A percentile compares a stretch with the other conserved stretches of the same genome.
These are phyloP conservation scores for Dactylellina cionopaga DNA, from an alignment of 2,329 filamentous ascomycete genomes.

Conservation along the genomic window DNA sequence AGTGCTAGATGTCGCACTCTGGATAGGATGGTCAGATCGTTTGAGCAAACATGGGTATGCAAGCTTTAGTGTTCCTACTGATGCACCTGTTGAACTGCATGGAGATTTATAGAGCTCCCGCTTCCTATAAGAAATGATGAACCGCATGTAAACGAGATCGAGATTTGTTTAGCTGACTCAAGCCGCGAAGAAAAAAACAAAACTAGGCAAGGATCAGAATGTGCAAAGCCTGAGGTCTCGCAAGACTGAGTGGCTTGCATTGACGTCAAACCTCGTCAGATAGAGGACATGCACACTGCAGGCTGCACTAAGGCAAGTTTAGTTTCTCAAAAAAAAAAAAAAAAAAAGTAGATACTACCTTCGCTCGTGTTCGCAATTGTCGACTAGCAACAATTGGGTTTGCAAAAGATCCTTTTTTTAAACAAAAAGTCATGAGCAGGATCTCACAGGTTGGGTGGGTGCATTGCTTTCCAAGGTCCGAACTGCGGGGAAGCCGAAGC, in stretches of 20 bases:
- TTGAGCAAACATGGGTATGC: too few relatives aligned
- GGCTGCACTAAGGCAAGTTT: too few relatives aligned
- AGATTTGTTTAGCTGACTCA: neutral
- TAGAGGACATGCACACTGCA: too few relatives aligned
- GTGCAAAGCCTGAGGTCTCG: neutral
- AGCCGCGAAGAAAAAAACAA: too few relatives aligned
- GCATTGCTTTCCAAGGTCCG: constrained; percentile 1
- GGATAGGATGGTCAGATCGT: too few relatives aligned
- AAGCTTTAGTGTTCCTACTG: too few relatives aligned
- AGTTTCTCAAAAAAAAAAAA: neutral
- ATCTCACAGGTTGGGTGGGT: neutral
- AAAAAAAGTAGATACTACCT: neutral
- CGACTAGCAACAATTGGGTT: neutral
- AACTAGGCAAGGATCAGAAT: constrained; percentile 1
- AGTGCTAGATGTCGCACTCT: too few relatives aligned
- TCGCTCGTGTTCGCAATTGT: neutral
- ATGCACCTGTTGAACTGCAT: too few relatives aligned
- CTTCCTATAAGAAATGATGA: neutral
- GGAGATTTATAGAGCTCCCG: constrained; percentile 7
- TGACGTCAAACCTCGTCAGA: constrained; percentile 9
- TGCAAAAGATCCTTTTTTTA: constrained; percentile 12
- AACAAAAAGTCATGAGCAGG: neutral
- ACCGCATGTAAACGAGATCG: neutral
- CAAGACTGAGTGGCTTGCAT: neutral
- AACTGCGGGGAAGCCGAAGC: constrained; percentile 12